phyloP scores from a whole-genome alignment of 768 basidiomycete genomes.

The Mycena chlorophos region DNA sequence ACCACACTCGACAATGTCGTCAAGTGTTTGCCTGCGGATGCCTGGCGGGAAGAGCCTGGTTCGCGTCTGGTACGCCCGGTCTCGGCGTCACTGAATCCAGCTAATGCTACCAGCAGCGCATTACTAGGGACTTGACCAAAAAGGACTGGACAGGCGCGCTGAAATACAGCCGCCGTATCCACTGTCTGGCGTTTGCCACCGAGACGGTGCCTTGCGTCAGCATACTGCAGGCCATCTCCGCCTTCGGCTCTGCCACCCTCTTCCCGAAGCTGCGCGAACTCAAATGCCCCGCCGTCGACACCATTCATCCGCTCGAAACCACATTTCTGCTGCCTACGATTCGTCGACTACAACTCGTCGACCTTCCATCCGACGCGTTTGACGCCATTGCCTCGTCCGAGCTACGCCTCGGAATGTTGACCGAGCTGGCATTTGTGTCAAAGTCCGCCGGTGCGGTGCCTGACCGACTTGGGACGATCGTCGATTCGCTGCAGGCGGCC shows the following conservation, averaged over 20 bases:
- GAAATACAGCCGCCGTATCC: neutral
- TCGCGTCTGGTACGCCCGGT: neutral
- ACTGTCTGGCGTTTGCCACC: neutral
- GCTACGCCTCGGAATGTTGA: too few relatives aligned
- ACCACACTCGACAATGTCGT: neutral
- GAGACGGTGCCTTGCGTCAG: neutral
- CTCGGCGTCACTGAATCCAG: neutral
- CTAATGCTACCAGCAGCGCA: neutral
- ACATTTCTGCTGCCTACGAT: neutral
- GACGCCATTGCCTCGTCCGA: too few relatives aligned
- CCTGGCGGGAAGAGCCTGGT: neutral
- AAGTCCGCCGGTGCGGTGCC: too few relatives aligned
- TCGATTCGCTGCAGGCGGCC: too few relatives aligned
- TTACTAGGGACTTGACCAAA: neutral
- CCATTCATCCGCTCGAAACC: neutral
- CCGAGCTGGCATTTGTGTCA: too few relatives aligned
- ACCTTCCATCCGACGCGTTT: too few relatives aligned
- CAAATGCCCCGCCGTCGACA: neutral
- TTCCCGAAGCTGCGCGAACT: neutral
- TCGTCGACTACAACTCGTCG: too few relatives aligned
- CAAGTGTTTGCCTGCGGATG: neutral
- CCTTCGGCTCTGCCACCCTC: neutral
- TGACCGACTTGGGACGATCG: too few relatives aligned
- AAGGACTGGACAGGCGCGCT: neutral
- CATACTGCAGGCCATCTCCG: neutral